A percentile compares a stretch with the other conserved stretches of the same genome.
phyloP scores from a whole-genome alignment of 164 flowering plant species.

The Dillenia suffruticosa region DNA sequence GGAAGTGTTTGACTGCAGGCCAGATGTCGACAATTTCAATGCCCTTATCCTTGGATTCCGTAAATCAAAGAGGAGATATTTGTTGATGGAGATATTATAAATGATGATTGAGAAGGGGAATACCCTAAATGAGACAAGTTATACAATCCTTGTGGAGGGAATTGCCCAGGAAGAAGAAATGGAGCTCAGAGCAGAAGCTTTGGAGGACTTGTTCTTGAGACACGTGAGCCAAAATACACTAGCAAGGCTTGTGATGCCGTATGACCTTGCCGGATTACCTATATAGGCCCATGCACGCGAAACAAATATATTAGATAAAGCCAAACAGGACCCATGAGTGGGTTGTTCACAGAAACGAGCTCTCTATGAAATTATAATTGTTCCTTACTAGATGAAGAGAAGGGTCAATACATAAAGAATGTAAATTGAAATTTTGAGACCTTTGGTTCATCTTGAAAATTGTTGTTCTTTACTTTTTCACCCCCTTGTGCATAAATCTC shows the following conservation, averaged over 20 bases:
- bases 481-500: too few species aligned
- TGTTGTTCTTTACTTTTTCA: too few species aligned
- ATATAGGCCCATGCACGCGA: neutral
- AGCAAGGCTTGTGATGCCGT: constrained; percentile 80
- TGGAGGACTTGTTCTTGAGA: constrained; percentile 50
- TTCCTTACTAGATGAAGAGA: too few species aligned
- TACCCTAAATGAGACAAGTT: constrained; percentile 75
- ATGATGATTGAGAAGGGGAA: constrained; percentile 58
- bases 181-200: constrained; percentile 53
- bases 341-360: too few species aligned
- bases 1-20: constrained; percentile 56
- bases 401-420: too few species aligned
- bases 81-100: constrained; percentile 50
- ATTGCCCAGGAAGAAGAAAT: constrained; percentile 60
- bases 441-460: too few species aligned
- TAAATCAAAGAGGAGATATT: constrained; percentile 56
- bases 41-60: constrained; percentile 78
- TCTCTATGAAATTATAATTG: too few species aligned
- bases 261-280: constrained; percentile 40
- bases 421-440: too few species aligned
- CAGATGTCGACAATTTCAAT: constrained; percentile 63
- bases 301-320: neutral
- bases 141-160: constrained; percentile 78
- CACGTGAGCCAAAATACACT: constrained; percentile 41
- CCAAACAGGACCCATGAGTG: neutral